Evolutionary conservation across 2,329 filamentous ascomycete genomes (phyloP).

Genomic region (Exophiala viscosa): DNA sequence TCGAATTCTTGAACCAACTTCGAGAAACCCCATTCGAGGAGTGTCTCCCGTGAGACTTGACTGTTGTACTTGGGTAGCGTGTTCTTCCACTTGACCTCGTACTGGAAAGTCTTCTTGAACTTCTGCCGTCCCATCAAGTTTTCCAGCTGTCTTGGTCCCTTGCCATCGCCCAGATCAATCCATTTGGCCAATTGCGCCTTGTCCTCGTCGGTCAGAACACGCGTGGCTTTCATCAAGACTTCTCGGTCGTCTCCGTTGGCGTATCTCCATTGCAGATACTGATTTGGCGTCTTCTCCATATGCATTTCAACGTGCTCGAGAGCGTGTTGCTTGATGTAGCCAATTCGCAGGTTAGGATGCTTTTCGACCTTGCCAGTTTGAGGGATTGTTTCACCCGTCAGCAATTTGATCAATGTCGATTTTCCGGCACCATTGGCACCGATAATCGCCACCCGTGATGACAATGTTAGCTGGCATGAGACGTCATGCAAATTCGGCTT

Average conservation of each 20-base stretch:
- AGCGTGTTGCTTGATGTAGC: constrained; percentile 99
- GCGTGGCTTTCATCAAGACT: constrained; percentile 95
- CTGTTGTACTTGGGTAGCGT: constrained; percentile 90
- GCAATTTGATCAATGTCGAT: constrained; percentile 93
- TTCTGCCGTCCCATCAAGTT: constrained; percentile 93
- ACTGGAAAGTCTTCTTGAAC: constrained; percentile 76
- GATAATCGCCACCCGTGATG: constrained; percentile 92
- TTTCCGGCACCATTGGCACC: constrained; percentile 97
- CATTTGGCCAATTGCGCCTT: constrained; percentile 86
- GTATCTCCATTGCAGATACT: constrained; percentile 98
- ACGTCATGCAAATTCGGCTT: constrained; percentile 88
- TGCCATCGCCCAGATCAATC: constrained; percentile 80
- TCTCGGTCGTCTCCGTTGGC: constrained; percentile 95
- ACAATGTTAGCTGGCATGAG: constrained; percentile 81
- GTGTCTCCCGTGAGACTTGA: constrained; percentile 87
- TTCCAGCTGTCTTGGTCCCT: constrained; percentile 73
- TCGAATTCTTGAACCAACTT: constrained; percentile 98
- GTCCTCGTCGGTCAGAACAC: constrained; percentile 79
- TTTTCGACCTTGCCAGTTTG: constrained; percentile 87
- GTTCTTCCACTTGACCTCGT: constrained; percentile 69
- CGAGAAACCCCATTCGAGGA: constrained; percentile 77
- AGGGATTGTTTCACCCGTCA: constrained; percentile 88
- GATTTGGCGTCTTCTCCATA: constrained; percentile 96
- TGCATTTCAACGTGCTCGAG: constrained; percentile 99
- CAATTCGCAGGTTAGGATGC: constrained; percentile 96